Percentiles rank a stretch among this genome's conserved stretches.
Conservation (phyloP, 1,139 yeast genomes). For the Candida anutae region DNA sequence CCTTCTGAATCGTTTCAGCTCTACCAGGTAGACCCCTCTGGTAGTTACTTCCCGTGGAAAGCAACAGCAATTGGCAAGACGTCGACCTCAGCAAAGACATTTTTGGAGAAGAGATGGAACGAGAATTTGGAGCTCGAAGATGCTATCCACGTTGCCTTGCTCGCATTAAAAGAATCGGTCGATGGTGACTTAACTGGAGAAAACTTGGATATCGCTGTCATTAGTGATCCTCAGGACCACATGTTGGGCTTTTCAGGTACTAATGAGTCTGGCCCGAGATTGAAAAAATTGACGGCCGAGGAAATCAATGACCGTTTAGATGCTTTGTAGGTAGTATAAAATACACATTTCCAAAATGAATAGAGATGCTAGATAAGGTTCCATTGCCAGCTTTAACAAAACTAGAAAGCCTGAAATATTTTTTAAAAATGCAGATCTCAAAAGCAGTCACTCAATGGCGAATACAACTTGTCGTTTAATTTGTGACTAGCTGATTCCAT, state of each 20-base stretch:
- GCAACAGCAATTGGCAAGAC: constrained; percentile 99
- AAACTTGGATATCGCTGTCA: constrained; percentile 85
- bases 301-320: constrained; percentile 94
- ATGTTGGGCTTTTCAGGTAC: constrained; percentile 83
- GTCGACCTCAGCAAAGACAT: constrained; percentile 89
- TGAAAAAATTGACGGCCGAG: constrained; percentile 74
- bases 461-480: too few species aligned
- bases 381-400: too few species aligned
- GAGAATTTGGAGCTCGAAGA: constrained; percentile 95
- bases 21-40: constrained; percentile 97
- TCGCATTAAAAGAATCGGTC: constrained; percentile 91
- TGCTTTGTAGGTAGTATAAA: constrained; percentile 59
- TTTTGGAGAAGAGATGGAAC: constrained; percentile 96
- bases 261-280: constrained; percentile 78
- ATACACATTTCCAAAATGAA: too few species aligned
- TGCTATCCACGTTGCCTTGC: constrained; percentile 91
- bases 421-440: too few species aligned
- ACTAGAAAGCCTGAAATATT: too few species aligned
- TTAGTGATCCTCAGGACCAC: constrained; percentile 78
- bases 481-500: too few species aligned
- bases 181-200: constrained; percentile 98
- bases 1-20: constrained; percentile 66
- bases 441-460: too few species aligned
- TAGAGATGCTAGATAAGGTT: too few species aligned
- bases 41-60: constrained; percentile 99